Conservation (phyloP, 2,329 filamentous ascomycete genomes). For the Diaporthe sp. region DNA sequence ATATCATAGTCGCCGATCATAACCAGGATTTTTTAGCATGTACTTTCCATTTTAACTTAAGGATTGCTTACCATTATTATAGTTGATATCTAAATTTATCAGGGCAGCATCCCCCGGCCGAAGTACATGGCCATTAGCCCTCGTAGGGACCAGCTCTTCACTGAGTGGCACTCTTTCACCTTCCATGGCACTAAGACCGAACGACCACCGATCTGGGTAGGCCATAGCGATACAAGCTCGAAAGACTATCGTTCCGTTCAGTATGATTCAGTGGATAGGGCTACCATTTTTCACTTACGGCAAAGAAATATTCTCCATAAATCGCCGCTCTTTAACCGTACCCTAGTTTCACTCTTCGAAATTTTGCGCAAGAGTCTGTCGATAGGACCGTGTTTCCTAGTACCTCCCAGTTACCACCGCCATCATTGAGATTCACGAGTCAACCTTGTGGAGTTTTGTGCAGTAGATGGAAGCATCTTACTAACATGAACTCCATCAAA, state of each 20-base stretch:
- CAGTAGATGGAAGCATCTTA: not conserved
- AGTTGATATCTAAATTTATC: not conserved
- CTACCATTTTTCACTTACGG: not conserved
- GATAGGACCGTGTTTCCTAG: constrained; percentile 1
- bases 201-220: not conserved
- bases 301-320: constrained; percentile 2
- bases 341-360: not conserved
- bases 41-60: too few species aligned
- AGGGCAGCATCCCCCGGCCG: not conserved
- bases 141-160: constrained; percentile 11
- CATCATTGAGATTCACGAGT: too few species aligned
- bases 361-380: not conserved
- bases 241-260: not conserved
- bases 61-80: not conserved
- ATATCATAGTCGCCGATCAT: constrained; percentile 12
- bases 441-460: not conserved
- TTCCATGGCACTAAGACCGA: not conserved
- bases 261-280: not conserved
- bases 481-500: constrained; percentile 21
- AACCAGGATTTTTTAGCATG: not conserved
- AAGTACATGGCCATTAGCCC: not conserved
- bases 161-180: not conserved
- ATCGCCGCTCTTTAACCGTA: not conserved
- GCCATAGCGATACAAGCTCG: constrained; percentile 8
- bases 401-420: not conserved